A percentile compares a stretch with the other conserved stretches of the same genome.
These are phyloP conservation scores for Entomortierella chlamydospora DNA, from an alignment of 192 early-diverging fungal genomes.

Conservation along the genomic window DNA sequence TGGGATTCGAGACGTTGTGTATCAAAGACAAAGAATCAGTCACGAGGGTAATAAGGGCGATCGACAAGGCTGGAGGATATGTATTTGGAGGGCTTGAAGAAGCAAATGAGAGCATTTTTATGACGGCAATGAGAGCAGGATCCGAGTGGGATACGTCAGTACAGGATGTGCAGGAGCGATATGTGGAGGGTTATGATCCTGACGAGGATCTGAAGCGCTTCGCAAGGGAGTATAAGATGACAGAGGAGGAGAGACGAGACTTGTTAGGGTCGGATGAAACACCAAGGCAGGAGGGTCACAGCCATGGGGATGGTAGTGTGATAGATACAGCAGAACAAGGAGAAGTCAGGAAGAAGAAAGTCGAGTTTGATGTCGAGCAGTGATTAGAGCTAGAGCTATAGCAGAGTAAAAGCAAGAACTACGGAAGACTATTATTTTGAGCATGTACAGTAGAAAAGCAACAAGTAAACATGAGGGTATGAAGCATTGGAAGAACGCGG, in stretches of 20 bases:
- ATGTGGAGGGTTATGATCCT: constrained; percentile 26
- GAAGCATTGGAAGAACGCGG: too few relatives aligned
- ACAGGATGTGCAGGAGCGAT: constrained; percentile 49
- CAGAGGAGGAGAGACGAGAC: constrained; percentile 1
- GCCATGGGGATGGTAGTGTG: not conserved
- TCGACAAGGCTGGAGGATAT: constrained; percentile 95
- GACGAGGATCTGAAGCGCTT: constrained; percentile 41
- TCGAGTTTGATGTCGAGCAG: constrained; percentile 24
- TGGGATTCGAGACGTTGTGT: constrained; percentile 91
- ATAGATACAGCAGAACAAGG: not conserved
- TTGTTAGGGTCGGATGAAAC: not conserved
- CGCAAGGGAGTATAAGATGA: constrained; percentile 43
- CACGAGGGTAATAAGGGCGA: constrained; percentile 74
- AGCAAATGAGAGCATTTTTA: constrained; percentile 83
- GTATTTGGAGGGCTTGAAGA: constrained; percentile 83
- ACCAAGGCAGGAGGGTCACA: too few relatives aligned
- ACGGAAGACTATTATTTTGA: too few relatives aligned
- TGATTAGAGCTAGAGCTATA: not conserved
- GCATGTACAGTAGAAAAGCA: too few relatives aligned
- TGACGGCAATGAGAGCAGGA: constrained; percentile 63
- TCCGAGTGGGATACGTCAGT: constrained; percentile 41
- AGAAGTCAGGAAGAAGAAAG: constrained; percentile 12
- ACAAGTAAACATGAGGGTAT: too few relatives aligned
- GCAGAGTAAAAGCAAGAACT: too few relatives aligned
- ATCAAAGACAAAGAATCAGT: constrained; percentile 90